Conservation (phyloP, 441 rosid genomes). For the Jatropha multifida region DNA sequence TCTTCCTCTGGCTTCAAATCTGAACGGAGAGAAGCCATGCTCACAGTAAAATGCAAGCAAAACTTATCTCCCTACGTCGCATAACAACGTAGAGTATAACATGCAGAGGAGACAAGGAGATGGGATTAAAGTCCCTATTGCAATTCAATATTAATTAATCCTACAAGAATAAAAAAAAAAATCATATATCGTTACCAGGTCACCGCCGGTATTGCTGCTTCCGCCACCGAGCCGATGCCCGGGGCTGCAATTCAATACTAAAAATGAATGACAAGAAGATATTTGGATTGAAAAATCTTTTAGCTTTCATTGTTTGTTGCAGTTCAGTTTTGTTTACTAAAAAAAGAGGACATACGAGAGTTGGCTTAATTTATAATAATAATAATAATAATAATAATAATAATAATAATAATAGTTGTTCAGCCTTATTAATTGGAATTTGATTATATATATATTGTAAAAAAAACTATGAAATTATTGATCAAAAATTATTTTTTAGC, state of each 20-base stretch:
- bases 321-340: not conserved
- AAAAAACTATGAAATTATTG: too few relatives aligned
- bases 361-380: not conserved
- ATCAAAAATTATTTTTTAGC: too few relatives aligned
- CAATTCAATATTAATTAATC: too few relatives aligned
- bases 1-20: not conserved
- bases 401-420: too few relatives aligned
- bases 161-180: not conserved
- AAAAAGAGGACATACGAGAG: not conserved
- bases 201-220: not conserved
- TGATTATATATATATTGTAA: too few relatives aligned
- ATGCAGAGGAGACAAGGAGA: not conserved
- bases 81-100: not conserved
- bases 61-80: not conserved
- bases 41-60: not conserved
- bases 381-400: too few relatives aligned
- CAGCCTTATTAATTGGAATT: too few relatives aligned
- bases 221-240: not conserved
- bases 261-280: not conserved
- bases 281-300: not conserved
- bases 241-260: not conserved
- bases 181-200: not conserved
- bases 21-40: slow-evolving; percentile 15
- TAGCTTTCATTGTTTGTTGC: not conserved
- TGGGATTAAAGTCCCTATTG: not conserved